Base-by-base conservation (phyloP, 2,329 filamentous ascomycete species). In the Alternaria sp. region DNA sequence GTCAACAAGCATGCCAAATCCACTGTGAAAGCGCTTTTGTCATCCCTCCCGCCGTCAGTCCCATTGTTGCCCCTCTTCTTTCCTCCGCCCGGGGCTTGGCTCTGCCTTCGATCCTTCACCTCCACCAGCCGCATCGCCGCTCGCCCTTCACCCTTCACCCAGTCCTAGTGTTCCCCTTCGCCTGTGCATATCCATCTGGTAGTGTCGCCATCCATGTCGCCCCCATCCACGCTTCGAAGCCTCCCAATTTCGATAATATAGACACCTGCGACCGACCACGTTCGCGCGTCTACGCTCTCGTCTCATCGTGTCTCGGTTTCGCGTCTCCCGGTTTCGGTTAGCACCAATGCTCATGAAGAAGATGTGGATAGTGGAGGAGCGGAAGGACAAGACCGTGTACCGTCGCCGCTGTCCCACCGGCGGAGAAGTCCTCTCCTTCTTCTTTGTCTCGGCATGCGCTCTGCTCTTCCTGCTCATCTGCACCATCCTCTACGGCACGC, bases 401-500 rank as follows among this genome's bases (percentile, higher is more conserved):
- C 69, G 73, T 40, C 71, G 73, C 41, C 73, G 70, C 32, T 72
- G 67, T 60, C 63, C 63, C 32, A 66, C 68, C 28, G 64, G 59
- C 27, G 60, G 64, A 18, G 72, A 75, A 54, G 64, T 67, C 48
- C 66, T 76, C 18, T 67, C 68, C 36, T 70, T 71, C 60, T 69
- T 77, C 63, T 69, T 73, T 64, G 50, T 74, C 44, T 67, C 68
- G 18, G 65, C 70, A 38, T 70, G 70, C 65, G 67, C 69, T 50
- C 60, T 75, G 54, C 65, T 75, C 56, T 65, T 77, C 64, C 60
- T 75, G 48, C 67, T 77, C 57, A 59, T 75, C 51, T 75, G 70
- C 66, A 70, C 70, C 51, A 75, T 77, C 45, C 59, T 77, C 11
- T 77, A 75, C 58, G 74, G 73, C 64, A 77, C 73, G 14, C 74